Base-by-base conservation (phyloP, 768 basidiomycete genomes). In the Pleurotus sapidus region DNA sequence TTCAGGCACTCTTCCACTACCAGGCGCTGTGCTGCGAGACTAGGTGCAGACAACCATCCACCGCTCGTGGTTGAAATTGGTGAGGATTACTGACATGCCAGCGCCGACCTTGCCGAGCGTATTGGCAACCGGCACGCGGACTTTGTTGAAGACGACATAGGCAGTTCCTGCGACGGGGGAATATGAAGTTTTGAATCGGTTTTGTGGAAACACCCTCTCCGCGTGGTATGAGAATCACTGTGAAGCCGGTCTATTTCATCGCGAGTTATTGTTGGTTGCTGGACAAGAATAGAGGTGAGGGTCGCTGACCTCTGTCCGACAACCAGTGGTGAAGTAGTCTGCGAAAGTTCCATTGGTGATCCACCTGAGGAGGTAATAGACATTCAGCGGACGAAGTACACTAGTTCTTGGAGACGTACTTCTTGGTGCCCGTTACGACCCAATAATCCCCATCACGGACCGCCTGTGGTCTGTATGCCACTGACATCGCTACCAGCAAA, bases 361-460 rank as follows among this genome's bases (percentile, higher is more conserved):
- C 92, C 91, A 95, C 65, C 89, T 90, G 49, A 51, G 30, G 14
- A 61, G 17, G 17, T 55, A 25, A 12, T 30, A 39, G 11, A 46
- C 57, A 46, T 42, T 49, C 20, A 50, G n/a, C 30, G 37, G 37
- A 17, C 30, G 30, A 34, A 2, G 30, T 34, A 3, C 8, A 34
- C 4, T 30, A 9, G 9, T 9, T 11, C 9, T 9, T 34, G 30
- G 9, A 9, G 3, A 65, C 78, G 3, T 57, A 89, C 91, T 96
- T 96, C 72, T 98, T 98, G 5, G 93, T 95, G 15, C 96, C 96
- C 42, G 87, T 92, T 60, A 98, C 87, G 11, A 94, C 80, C 88
- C 90, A 96, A 42, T 87, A 74, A 62, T 91, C 85, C 1, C 93
- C 95, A 64, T 96, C 93, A 57, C 84, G 84, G 56, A 84, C 82